Conservation (phyloP, 805 yeast genomes). For the Kodamaea restingae region DNA sequence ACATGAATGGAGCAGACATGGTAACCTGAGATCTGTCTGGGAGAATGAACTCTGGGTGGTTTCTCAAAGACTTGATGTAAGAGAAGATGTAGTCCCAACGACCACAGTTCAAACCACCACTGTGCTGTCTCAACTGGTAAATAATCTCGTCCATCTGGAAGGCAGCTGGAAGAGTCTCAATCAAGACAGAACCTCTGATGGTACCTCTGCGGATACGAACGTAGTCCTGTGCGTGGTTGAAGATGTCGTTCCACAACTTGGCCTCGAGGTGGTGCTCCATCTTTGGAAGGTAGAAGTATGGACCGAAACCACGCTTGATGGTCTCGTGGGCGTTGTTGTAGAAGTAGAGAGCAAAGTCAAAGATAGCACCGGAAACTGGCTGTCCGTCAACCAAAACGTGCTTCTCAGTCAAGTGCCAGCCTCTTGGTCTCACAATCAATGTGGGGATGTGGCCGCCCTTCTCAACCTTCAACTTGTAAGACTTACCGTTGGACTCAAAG, state of each 20-base stretch:
- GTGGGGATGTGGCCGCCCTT: constrained; percentile 65
- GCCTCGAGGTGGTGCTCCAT: constrained; percentile 87
- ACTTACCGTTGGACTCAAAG: constrained; percentile 40
- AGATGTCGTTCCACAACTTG: constrained; percentile 77
- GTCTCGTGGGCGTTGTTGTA: constrained; percentile 67
- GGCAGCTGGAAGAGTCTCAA: constrained; percentile 82
- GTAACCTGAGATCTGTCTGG: constrained; percentile 81
- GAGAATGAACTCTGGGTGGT: constrained; percentile 59
- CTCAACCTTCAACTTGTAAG: constrained; percentile 40
- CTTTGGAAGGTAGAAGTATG: constrained; percentile 79
- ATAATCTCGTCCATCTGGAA: constrained; percentile 85
- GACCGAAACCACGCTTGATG: constrained; percentile 65
- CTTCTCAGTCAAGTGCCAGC: constrained; percentile 79
- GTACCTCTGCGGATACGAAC: constrained; percentile 69
- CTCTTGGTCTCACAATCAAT: constrained; percentile 80
- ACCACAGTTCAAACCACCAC: constrained; percentile 81
- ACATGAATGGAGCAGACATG: constrained; percentile 79
- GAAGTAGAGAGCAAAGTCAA: constrained; percentile 77
- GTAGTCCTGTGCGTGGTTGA: constrained; percentile 71
- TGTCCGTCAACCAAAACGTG: constrained; percentile 70
- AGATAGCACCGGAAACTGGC: constrained; percentile 71
- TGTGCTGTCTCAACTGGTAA: constrained; percentile 71
- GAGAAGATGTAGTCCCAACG: constrained; percentile 88
- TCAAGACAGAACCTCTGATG: constrained; percentile 74
- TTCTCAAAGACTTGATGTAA: constrained; percentile 71